Conservation (phyloP, 2,329 filamentous ascomycete genomes). For the Pseudocercospora crystallina region DNA sequence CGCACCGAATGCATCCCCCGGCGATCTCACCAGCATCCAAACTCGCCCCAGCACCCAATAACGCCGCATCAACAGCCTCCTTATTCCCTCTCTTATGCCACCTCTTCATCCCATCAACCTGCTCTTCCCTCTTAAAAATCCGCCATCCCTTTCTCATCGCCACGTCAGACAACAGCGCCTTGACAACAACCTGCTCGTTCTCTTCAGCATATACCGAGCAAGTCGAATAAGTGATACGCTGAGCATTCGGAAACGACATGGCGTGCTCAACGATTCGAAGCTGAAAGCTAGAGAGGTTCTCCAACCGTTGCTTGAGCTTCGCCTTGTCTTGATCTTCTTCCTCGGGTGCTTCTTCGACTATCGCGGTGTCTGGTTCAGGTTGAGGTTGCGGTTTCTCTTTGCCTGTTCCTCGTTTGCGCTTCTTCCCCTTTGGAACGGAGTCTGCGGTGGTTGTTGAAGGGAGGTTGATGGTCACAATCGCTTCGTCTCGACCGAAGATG, state of each 20-base stretch:
- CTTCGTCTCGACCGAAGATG: constrained; percentile 84
- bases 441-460: constrained; percentile 37
- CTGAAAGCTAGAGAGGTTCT: constrained; percentile 78
- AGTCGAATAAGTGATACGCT: constrained; percentile 84
- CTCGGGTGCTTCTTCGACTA: constrained; percentile 29
- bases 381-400: constrained; percentile 4
- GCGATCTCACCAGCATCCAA: constrained; percentile 45
- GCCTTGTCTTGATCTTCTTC: constrained; percentile 46
- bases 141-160: constrained; percentile 72
- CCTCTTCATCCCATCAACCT: constrained; percentile 70
- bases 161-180: constrained; percentile 66
- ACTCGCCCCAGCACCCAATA: neutral
- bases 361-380: constrained; percentile 8
- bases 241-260: constrained; percentile 73
- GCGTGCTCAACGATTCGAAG: constrained; percentile 79
- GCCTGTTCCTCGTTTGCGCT: constrained; percentile 31
- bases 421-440: constrained; percentile 25
- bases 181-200: constrained; percentile 81
- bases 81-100: constrained; percentile 64
- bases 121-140: constrained; percentile 68
- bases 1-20: constrained; percentile 77
- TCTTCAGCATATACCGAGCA: constrained; percentile 86
- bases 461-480: constrained; percentile 63
- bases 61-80: constrained; percentile 39
- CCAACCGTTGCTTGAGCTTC: constrained; percentile 64